Evolutionary conservation across 1,284 basidiomycete species (phyloP).

Genomic region (Phlebopus sp.): DNA sequence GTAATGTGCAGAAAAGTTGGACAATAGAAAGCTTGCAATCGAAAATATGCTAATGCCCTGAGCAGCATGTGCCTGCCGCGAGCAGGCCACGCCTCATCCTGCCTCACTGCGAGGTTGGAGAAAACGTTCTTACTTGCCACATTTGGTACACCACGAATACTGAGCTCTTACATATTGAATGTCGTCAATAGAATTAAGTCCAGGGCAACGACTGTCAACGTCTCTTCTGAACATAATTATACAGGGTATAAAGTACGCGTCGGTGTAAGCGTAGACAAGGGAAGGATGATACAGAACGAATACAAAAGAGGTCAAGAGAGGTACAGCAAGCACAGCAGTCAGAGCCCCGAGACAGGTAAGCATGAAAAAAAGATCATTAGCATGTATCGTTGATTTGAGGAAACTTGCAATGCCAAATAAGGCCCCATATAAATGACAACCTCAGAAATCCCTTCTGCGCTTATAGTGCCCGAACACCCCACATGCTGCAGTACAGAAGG

Average conservation of each 20-base stretch:
- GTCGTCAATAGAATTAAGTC: too few relatives aligned
- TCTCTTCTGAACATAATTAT: too few relatives aligned
- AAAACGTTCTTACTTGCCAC: conserved; percentile 3
- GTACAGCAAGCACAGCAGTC: too few relatives aligned
- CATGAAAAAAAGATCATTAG: conserved; percentile 36
- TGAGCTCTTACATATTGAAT: too few relatives aligned
- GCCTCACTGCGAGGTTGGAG: not conserved
- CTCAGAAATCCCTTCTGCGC: conserved; percentile 24
- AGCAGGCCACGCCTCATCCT: conserved; percentile 3
- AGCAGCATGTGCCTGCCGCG: conserved; percentile 8
- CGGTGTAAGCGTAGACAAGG: not conserved
- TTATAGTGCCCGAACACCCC: conserved; percentile 68
- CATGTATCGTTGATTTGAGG: conserved; percentile 22
- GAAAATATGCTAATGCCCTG: not conserved
- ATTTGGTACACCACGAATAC: not conserved
- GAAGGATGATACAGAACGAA: not conserved
- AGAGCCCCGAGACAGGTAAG: not conserved
- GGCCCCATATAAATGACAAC: not conserved
- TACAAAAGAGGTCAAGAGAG: not conserved
- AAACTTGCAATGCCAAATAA: not conserved
- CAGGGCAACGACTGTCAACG: too few relatives aligned
- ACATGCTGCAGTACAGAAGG: conserved; percentile 62
- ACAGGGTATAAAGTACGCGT: too few relatives aligned
- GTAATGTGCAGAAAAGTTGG: conserved; percentile 9
- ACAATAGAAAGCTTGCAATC: conserved; percentile 5